Base-by-base conservation (phyloP, 2,329 filamentous ascomycete species). In the Monosporascus cannonballus region DNA sequence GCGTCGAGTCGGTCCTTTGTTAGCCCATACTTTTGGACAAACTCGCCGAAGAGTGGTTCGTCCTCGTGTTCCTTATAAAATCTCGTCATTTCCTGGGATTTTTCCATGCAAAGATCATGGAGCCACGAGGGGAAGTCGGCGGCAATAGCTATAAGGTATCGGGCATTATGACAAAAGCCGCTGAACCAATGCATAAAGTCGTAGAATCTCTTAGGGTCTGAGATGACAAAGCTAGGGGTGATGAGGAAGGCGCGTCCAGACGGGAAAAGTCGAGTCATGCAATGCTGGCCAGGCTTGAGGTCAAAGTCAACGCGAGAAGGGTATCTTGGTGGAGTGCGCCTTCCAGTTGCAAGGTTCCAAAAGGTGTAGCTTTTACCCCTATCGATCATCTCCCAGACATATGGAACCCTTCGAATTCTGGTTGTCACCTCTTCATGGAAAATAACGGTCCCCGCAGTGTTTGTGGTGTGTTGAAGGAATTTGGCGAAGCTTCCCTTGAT, bases 221-320 rank as follows among this genome's bases (percentile, higher is more conserved):
- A 71, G 11, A 77, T 63, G 2, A 74, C 62, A 48, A 80, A 78
- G 56, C 76, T 79, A 4, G 77, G 77, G 0, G 76, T 78, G 3
- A 80, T 60, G 1, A 79, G 59, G n/a, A 79, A 68, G 4, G 68
- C 73, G 6, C 70, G 66, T 0, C 76, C 74, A 22, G 66, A 61
- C 2, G 76, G 75, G 50, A 80, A 77, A 3, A 80, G 58, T 3
- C 68, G 68, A 1, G 66, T 74, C 36, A 72, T 54, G 7, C 59
- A 64, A 6, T 76, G 59, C 18, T 64, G 65, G 0, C 71, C 71
- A 1, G 71, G 64, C 1, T 56, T 45, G 11, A 55, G 57, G 27
- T 41, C 54, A 48, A 54, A 56, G 45, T 37, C 49, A 41, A 48
- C 47, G 25, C 51, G 37, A 7, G 72, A 70, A 25, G 70, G 63